These are phyloP conservation scores for Nicotiana noctiflora DNA, from an alignment of 257 asterid genomes.

Conservation along the genomic window DNA sequence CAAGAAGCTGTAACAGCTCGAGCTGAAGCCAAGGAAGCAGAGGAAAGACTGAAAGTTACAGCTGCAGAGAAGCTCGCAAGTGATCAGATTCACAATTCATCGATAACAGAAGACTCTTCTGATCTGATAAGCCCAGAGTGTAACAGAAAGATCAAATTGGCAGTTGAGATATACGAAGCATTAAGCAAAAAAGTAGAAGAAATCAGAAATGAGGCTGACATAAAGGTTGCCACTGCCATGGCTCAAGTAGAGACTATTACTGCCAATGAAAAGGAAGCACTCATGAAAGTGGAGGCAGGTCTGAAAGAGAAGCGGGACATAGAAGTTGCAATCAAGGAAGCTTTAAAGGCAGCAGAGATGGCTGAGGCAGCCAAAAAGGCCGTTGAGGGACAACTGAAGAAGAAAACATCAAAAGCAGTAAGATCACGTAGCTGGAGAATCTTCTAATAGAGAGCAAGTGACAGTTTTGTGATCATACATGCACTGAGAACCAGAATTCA, in stretches of 20 bases:
- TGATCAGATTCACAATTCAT: conserved; percentile 30
- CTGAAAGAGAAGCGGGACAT: conserved; percentile 36
- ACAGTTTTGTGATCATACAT: neutral
- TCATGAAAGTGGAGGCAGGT: conserved; percentile 33
- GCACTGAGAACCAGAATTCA: neutral
- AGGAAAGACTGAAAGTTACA: conserved; percentile 40
- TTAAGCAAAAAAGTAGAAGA: conserved; percentile 41
- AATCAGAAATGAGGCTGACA: conserved; percentile 35
- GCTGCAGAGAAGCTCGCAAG: conserved; percentile 46
- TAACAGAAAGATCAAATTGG: conserved; percentile 28
- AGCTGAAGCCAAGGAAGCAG: conserved; percentile 33
- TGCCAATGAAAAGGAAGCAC: conserved; percentile 27
- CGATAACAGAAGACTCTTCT: conserved; percentile 16
- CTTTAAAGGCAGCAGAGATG: conserved; percentile 52
- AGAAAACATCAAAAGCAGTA: neutral
- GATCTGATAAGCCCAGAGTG: conserved; percentile 14
- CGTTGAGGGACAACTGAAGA: conserved; percentile 46
- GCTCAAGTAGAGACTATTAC: conserved; percentile 37
- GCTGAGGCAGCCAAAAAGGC: conserved; percentile 58
- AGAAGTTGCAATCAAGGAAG: conserved; percentile 45
- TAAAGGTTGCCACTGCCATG: conserved; percentile 46
- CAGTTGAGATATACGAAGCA: conserved; percentile 36
- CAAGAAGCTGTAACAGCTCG: conserved; percentile 47
- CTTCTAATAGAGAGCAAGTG: conserved; percentile 21
- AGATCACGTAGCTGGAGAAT: conserved; percentile 19